Percentiles rank a stretch among this genome's conserved stretches.
phyloP scores from a whole-genome alignment of 2,329 filamentous ascomycete species.

The Huntiella savannae region DNA sequence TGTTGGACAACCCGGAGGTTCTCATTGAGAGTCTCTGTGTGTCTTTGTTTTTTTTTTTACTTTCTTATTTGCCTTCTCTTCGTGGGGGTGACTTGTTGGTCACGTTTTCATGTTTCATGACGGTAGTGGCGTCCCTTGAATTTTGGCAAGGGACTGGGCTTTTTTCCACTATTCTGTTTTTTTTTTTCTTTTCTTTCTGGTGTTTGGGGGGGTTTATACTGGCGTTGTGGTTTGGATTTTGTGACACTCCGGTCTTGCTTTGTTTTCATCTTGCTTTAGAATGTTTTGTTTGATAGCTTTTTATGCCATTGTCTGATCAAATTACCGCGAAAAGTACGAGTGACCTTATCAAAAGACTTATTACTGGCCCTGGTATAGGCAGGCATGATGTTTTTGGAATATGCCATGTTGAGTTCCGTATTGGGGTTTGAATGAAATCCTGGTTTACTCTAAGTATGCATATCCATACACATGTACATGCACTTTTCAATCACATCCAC shows the following conservation, averaged over 20 bases:
- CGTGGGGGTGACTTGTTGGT: neutral
- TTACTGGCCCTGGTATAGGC: too few species aligned
- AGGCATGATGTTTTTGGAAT: too few species aligned
- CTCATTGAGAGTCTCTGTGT: neutral
- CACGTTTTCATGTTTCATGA: neutral
- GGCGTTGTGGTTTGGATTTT: conserved; percentile 2
- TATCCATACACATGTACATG: too few species aligned
- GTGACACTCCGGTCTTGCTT: neutral
- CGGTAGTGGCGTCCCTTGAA: neutral
- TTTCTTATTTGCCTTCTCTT: neutral
- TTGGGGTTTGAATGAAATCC: too few species aligned
- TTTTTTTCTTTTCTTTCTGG: neutral
- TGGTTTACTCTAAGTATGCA: too few species aligned
- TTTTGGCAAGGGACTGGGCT: neutral
- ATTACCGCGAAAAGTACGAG: too few species aligned
- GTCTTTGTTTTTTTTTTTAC: neutral
- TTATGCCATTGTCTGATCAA: too few species aligned
- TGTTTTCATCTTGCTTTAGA: neutral
- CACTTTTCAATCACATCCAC: too few species aligned
- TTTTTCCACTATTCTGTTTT: neutral
- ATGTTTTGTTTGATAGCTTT: too few species aligned
- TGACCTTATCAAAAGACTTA: too few species aligned
- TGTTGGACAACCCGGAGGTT: neutral
- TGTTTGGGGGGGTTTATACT: too few species aligned
- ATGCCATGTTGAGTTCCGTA: too few species aligned